Base-by-base conservation (phyloP, 1,284 basidiomycete species). In the Ganoderma sinense region DNA sequence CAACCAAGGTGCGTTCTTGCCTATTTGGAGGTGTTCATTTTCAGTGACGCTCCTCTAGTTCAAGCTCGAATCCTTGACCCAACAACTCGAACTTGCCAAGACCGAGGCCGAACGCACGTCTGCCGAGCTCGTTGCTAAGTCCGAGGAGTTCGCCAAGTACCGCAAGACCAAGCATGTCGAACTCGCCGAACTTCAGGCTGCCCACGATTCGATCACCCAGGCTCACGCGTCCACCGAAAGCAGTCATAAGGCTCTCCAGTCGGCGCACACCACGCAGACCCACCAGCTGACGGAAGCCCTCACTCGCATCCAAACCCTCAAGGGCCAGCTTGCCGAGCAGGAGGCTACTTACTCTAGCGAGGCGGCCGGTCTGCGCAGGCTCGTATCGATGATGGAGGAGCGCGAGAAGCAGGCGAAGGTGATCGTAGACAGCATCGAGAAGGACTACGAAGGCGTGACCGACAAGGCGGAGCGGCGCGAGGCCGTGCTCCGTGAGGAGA, bases 351-450 rank as follows among this genome's bases (percentile, higher is more conserved):
- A 94, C 79, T 86, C 90, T 0, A 88, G 86, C 68, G 95, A 97
- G 79, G 90, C 90, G 1, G 88, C 86, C 39, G 89, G 89, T 18
- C 83, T 96, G 73, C 88, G 89, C 68, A 85, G 94, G 51, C 83
- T 97, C 20, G 89, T 94, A 23, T 82, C 85, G 20, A 88, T 96
- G 84, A 91, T 97, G 86, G 94, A 97, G 77, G 91, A 91, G 70
- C 87, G 95, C 39, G 94, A 96, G 79, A 87, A 88, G 56, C 90
- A 95, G 73, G 87, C 93, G 18, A 93, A 93, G 80, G 86, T 88
- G 51, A 88, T 95, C 62, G 90, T 96, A 3, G 90, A 94, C 45
- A 84, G 85, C 60, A 89, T 97, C 70, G 95, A 97, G 80, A 84
- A 82, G 62, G 92, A 96, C 73, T 96, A 92, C 89, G 89, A 91